phyloP scores from a whole-genome alignment of 1,139 yeast genomes.

The Suhomyces wounanorum region DNA sequence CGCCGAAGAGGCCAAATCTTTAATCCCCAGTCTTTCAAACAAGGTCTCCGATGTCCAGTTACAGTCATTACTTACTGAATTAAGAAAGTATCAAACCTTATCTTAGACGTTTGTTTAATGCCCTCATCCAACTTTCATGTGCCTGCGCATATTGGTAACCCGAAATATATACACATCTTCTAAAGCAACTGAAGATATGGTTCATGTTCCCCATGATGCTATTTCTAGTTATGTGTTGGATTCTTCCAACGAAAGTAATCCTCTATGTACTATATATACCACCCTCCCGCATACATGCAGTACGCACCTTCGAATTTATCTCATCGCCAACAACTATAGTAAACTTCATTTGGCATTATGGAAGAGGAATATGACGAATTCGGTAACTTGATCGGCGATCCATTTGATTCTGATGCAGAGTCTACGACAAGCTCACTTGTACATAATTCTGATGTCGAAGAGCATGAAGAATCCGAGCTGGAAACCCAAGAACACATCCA shows the following conservation, averaged over 20 bases:
- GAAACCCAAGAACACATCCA: background rate
- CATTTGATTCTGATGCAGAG: constrained; percentile 48
- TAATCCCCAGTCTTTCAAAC: constrained; percentile 80
- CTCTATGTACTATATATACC: constrained; percentile 9
- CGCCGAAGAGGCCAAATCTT: constrained; percentile 94
- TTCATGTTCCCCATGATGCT: background rate
- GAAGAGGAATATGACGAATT: constrained; percentile 76
- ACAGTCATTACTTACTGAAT: constrained; percentile 83
- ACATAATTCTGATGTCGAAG: background rate
- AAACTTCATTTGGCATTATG: constrained; percentile 15
- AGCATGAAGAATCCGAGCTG: background rate
- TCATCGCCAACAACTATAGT: constrained; percentile 1
- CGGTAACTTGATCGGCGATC: constrained; percentile 70
- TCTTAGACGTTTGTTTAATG: constrained; percentile 20
- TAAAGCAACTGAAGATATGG: background rate
- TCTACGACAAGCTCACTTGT: constrained; percentile 4
- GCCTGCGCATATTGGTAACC: background rate
- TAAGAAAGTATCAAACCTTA: constrained; percentile 62
- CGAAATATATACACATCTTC: background rate
- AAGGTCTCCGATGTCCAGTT: constrained; percentile 87
- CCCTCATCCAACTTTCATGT: too few species aligned
- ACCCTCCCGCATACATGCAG: constrained; percentile 6
- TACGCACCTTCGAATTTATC: background rate
- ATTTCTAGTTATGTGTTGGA: background rate
- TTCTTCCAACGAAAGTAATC: background rate